phyloP scores from a whole-genome alignment of 352 stramenopile species.

The Plasmopara viticola region DNA sequence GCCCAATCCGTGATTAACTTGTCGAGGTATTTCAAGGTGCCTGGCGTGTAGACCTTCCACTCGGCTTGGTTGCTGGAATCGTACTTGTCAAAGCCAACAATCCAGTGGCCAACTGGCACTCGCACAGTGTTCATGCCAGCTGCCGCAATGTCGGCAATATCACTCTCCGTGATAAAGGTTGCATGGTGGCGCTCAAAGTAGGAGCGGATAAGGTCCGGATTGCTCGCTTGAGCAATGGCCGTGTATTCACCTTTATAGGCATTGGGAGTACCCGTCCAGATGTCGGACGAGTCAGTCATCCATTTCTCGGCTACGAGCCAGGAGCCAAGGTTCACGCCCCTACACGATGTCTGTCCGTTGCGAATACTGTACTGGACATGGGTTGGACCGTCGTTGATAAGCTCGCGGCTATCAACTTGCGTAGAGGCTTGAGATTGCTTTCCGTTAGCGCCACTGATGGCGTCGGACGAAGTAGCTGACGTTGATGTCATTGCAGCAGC shows the following conservation, averaged over 20 bases:
- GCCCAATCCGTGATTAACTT: slow-evolving; percentile 37
- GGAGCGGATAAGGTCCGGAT: slow-evolving; percentile 28
- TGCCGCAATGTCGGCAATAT: slow-evolving; percentile 50
- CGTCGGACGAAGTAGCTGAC: no score
- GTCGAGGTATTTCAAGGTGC: slow-evolving; percentile 44
- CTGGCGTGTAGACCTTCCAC: slow-evolving; percentile 39
- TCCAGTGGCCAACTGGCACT: slow-evolving; percentile 79
- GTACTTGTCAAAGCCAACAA: slow-evolving; percentile 54
- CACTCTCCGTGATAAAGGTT: slow-evolving; percentile 65
- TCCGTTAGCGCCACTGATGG: no score
- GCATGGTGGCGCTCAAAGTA: slow-evolving; percentile 46
- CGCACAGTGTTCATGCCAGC: slow-evolving; percentile 71
- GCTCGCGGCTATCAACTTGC: no score
- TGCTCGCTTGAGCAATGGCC: slow-evolving; percentile 38
- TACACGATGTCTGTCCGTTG: slow-evolving; percentile 33
- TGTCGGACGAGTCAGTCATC: slow-evolving; percentile 52
- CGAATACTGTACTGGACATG: slow-evolving; percentile 66
- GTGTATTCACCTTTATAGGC: slow-evolving; percentile 47
- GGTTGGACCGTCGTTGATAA: no score
- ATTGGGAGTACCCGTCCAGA: slow-evolving; percentile 42
- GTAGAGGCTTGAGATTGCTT: no score
- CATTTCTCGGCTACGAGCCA: slow-evolving; percentile 77
- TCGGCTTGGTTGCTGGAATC: slow-evolving; percentile 28
- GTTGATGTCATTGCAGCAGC: no score
- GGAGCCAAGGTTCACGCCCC: slow-evolving; percentile 61